Evolutionary conservation across 805 yeast species (phyloP), one percentile per base, ranked within the genome.

Genomic region (Ogataea paraovalis): DNA sequence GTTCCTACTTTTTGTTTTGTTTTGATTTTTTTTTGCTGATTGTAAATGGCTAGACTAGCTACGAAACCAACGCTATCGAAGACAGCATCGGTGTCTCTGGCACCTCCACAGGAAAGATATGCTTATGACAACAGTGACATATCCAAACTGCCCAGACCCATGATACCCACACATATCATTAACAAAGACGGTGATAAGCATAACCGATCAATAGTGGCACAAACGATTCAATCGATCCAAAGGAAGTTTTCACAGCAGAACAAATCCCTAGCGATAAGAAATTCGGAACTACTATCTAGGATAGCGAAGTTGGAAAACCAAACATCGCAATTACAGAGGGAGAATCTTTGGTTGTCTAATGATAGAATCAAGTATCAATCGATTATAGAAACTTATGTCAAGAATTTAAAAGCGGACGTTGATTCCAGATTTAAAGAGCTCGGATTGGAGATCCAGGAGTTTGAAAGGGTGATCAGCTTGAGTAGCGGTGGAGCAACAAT

Each of bases 191-290:
- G 28, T 25, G 28, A 10, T 30, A 5, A 30, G 12, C 6, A 8
- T 30, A 14, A 14, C 34, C 12, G 13, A 12, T 30, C 34, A 30
- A 12, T 14, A 30, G 34, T 14, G 16, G 13, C 34, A 12, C 34
- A 30, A 14, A 30, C 30, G 25, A 36, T 52, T 19, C 46, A 48
- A 3, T 46, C 46, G 32, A 50, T 60, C 18, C 58, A 59, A 43
- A 47, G 55, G 32, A 57, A 64, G 41, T 73, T 69, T 45, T 42
- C 61, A 5, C 60, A 59, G n/a, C 83, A 79, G 56, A 85, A 85
- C 62, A 71, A 70, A 45, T 73, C 76, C n/a, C 63, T 85, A 23
- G 87, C 87, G 1, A 78, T 73, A 51, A 76, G 74, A 43, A 83
- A 81, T 59, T 74, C 84, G 2, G 60, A 71, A 20, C 66, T 83